These are phyloP conservation scores for Hysterangium stoloniferum DNA, from an alignment of 768 basidiomycete genomes.

Conservation along the genomic window DNA sequence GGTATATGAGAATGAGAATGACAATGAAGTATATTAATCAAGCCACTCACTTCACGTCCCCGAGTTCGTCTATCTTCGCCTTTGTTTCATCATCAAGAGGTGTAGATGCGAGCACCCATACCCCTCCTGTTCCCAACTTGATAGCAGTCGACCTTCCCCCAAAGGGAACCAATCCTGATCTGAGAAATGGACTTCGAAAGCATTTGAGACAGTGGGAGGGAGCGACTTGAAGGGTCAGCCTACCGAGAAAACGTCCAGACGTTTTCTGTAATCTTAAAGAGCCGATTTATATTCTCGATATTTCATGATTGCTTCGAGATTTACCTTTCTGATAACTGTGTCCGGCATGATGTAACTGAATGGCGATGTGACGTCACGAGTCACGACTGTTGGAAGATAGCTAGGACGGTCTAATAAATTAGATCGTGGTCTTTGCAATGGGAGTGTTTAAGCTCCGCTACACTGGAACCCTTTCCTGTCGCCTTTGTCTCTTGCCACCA, in stretches of 20 bases:
- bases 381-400: no score
- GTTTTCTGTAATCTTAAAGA: slow-evolving; percentile 44
- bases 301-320: no score
- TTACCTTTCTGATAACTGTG: no score
- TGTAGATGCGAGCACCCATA: slow-evolving; percentile 81
- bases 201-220: slow-evolving; percentile 8
- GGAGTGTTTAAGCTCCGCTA: no score
- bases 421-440: no score
- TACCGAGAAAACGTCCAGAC: slow-evolving; percentile 64
- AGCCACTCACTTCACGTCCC: slow-evolving; percentile 54
- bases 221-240: slow-evolving; percentile 14
- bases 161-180: slow-evolving; percentile 60
- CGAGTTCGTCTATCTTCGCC: slow-evolving; percentile 49
- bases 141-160: slow-evolving; percentile 84
- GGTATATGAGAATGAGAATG: not conserved
- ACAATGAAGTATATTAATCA: not conserved
- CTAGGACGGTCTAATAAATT: no score
- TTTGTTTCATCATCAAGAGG: slow-evolving; percentile 62
- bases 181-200: slow-evolving; percentile 50
- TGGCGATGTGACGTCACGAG: no score
- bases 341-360: no score
- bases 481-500: no score
- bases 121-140: slow-evolving; percentile 53
- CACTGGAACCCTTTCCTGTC: no score
- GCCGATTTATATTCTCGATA: no score